These are phyloP conservation scores for Ophiostoma perfectum DNA, from an alignment of 2,329 filamentous ascomycete species.

Conservation along the genomic window DNA sequence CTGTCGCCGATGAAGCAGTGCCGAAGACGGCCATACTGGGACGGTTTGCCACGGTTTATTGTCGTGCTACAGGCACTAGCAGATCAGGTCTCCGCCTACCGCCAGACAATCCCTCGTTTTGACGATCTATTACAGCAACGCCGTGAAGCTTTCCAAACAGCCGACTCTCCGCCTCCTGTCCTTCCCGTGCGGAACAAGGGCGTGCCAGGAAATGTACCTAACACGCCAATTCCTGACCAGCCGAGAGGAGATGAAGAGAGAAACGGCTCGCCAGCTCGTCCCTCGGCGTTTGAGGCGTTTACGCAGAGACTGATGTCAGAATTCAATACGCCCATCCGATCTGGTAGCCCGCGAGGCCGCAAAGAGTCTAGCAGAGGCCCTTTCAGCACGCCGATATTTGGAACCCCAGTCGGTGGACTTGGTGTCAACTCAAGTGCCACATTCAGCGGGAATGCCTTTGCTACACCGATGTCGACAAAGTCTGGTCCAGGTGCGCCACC, in stretches of 20 bases:
- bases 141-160: slow-evolving; percentile 58
- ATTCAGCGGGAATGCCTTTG: slow-evolving; percentile 29
- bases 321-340: slow-evolving; percentile 48
- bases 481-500: slow-evolving; percentile 30
- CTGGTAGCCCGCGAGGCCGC: slow-evolving; percentile 46
- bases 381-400: background rate
- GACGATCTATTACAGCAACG: slow-evolving; percentile 64
- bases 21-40: slow-evolving; percentile 50
- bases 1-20: slow-evolving; percentile 47
- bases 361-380: slow-evolving; percentile 36
- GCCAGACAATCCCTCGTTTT: slow-evolving; percentile 62
- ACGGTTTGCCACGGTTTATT: slow-evolving; percentile 49
- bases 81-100: slow-evolving; percentile 58
- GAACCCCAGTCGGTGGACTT: background rate
- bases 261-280: slow-evolving; percentile 47
- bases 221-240: slow-evolving; percentile 36
- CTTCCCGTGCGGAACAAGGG: slow-evolving; percentile 7
- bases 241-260: slow-evolving; percentile 43
- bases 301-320: slow-evolving; percentile 60
- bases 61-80: slow-evolving; percentile 54
- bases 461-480: slow-evolving; percentile 34
- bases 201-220: slow-evolving; percentile 23
- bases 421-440: background rate
- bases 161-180: slow-evolving; percentile 36
- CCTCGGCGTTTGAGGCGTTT: slow-evolving; percentile 54